Percentiles rank a stretch among this genome's conserved stretches.
phyloP scores from a whole-genome alignment of 176 grass and related monocot genomes.

The Lolium multiflorum region DNA sequence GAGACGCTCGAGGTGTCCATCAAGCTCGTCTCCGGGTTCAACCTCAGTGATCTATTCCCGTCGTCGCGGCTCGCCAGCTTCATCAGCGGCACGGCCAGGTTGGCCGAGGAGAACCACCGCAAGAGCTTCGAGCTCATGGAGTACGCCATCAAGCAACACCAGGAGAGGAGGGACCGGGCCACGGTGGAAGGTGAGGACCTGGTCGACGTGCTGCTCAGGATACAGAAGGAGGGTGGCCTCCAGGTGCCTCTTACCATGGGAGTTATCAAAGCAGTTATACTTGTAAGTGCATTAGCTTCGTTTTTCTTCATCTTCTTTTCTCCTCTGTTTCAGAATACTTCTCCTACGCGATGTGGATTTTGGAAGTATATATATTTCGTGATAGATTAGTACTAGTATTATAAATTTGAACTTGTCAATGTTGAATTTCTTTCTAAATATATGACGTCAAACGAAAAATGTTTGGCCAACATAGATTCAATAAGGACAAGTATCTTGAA shows the following conservation, averaged over 20 bases:
- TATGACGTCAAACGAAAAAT: not conserved
- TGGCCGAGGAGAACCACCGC: constrained; percentile 1
- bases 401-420: not conserved
- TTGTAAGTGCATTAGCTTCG: constrained; percentile 1
- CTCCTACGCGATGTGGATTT: not conserved
- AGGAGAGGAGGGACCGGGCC: not conserved
- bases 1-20: not conserved
- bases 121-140: constrained; percentile 46
- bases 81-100: not conserved
- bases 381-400: not conserved
- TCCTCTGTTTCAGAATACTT: not conserved
- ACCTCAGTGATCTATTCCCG: not conserved
- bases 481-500: not conserved
- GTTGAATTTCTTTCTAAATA: not conserved
- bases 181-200: not conserved
- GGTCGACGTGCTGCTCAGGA: constrained; percentile 33
- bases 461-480: not conserved
- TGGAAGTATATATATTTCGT: not conserved
- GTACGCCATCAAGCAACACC: constrained; percentile 30
- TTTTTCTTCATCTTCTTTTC: not conserved
- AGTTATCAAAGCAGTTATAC: constrained; percentile 30
- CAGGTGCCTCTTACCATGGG: constrained; percentile 44
- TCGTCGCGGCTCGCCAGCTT: not conserved
- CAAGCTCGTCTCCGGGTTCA: not conserved
- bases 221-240: constrained; percentile 36